Conservation (phyloP, 1,139 yeast species). For the Taphrina wiesneri region DNA sequence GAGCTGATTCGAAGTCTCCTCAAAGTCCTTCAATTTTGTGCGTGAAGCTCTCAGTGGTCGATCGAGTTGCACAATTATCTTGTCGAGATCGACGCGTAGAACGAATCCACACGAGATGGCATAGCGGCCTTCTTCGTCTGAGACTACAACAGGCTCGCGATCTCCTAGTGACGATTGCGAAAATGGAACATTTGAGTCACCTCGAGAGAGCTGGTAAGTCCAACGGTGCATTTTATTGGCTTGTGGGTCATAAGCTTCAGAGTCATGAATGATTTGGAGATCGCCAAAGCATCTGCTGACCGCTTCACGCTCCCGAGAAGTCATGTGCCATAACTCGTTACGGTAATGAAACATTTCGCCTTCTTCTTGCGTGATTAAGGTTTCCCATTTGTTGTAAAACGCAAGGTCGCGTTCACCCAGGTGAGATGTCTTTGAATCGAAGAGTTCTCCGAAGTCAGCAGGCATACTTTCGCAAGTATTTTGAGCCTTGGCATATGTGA, state of each 20-base stretch:
- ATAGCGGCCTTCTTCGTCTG: conserved; percentile 80
- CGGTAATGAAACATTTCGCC: conserved; percentile 55
- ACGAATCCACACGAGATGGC: conserved; percentile 68
- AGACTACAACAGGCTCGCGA: conserved; percentile 57
- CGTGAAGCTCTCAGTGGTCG: conserved; percentile 56
- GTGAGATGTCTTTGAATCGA: conserved; percentile 55
- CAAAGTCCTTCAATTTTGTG: conserved; percentile 51
- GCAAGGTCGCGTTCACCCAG: conserved; percentile 52
- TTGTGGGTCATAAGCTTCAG: conserved; percentile 17
- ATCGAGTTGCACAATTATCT: conserved; percentile 52
- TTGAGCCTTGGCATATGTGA: conserved; percentile 56
- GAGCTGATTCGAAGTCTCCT: conserved; percentile 52
- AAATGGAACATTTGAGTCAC: conserved; percentile 20
- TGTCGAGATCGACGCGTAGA: conserved; percentile 48
- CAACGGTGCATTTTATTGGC: conserved; percentile 25
- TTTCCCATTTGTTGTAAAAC: conserved; percentile 74
- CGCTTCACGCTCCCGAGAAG: conserved; percentile 62
- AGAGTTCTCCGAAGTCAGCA: conserved; percentile 48
- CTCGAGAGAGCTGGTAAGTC: conserved; percentile 30
- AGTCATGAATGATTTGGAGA: conserved; percentile 28
- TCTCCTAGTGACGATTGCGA: conserved; percentile 41
- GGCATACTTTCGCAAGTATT: conserved; percentile 59
- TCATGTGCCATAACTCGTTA: conserved; percentile 68
- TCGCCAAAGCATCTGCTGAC: conserved; percentile 51
- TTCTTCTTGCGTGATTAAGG: conserved; percentile 72